A percentile compares a stretch with the other conserved stretches of the same genome.
phyloP scores from a whole-genome alignment of 2,329 filamentous ascomycete species.

The Pochonia chlamydosporia region DNA sequence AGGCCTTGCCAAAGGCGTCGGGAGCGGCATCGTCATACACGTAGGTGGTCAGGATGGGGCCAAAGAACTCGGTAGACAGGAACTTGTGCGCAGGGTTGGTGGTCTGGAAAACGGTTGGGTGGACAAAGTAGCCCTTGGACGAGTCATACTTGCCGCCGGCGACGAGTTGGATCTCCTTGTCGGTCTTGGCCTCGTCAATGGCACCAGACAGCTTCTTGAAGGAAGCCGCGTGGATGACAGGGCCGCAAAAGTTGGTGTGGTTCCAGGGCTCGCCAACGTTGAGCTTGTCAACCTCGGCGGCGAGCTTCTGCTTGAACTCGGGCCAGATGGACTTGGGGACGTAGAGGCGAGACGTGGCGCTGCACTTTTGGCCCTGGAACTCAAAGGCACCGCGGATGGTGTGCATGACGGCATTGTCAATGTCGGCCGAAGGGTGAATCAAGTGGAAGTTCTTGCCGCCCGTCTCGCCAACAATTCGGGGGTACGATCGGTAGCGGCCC shows the following conservation, averaged over 20 bases:
- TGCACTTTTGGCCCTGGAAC: conserved; percentile 89
- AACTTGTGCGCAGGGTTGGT: conserved; percentile 69
- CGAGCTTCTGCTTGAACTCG: conserved; percentile 61
- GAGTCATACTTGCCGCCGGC: conserved; percentile 73
- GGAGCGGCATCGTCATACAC: conserved; percentile 66
- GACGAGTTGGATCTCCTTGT: conserved; percentile 65
- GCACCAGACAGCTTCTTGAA: conserved; percentile 75
- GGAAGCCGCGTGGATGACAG: conserved; percentile 75
- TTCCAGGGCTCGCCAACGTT: conserved; percentile 64
- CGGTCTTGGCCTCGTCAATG: conserved; percentile 75
- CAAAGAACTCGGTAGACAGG: conserved; percentile 75
- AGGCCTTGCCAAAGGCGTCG: conserved; percentile 52
- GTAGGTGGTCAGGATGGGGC: conserved; percentile 68
- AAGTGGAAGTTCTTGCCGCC: conserved; percentile 94
- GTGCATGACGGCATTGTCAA: conserved; percentile 73
- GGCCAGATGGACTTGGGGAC: conserved; percentile 71
- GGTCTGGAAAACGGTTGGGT: conserved; percentile 76
- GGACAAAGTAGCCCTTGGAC: conserved; percentile 74
- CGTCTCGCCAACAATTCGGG: conserved; percentile 83
- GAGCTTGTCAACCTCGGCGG: conserved; percentile 63
- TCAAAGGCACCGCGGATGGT: conserved; percentile 85
- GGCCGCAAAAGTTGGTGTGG: conserved; percentile 76
- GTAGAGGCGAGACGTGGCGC: conserved; percentile 75
- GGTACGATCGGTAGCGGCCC: conserved; percentile 78
- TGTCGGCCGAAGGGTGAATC: conserved; percentile 69